Conservation (phyloP, 345 rosid genomes). For the Gossypium ekmanianum region DNA sequence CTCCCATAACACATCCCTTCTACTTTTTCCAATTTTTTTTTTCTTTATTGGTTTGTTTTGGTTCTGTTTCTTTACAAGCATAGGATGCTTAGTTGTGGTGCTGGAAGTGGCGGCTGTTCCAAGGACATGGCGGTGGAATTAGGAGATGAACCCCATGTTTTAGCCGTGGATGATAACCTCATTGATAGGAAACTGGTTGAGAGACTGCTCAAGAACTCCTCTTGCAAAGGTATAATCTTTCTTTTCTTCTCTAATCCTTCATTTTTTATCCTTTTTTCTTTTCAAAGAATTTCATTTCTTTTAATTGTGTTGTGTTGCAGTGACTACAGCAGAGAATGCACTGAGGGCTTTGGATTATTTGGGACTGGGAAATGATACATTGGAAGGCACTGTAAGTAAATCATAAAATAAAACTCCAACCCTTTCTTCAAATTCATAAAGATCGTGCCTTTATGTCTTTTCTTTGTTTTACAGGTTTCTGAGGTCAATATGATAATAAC, state of each 20-base stretch:
- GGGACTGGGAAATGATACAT: slow-evolving; percentile 43
- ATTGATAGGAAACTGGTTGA: slow-evolving; percentile 67
- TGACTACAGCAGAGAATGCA: slow-evolving; percentile 80
- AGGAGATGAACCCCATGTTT: slow-evolving; percentile 53
- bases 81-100: background rate
- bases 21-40: background rate
- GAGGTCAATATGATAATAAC: background rate
- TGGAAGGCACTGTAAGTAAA: slow-evolving; percentile 21
- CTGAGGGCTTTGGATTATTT: slow-evolving; percentile 66
- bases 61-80: background rate
- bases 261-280: background rate
- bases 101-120: slow-evolving; percentile 28
- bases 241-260: background rate
- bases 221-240: slow-evolving; percentile 57
- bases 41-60: background rate
- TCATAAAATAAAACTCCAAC: background rate
- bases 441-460: no score
- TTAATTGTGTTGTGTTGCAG: slow-evolving; percentile 28
- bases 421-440: background rate
- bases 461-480: background rate
- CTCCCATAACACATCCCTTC: slow-evolving; percentile 27
- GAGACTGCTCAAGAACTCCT: slow-evolving; percentile 56
- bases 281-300: background rate
- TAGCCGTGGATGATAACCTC: slow-evolving; percentile 84
- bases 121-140: slow-evolving; percentile 24